Percentiles rank a stretch among this genome's conserved stretches.
Conservation (phyloP, 2,329 filamentous ascomycete genomes). For the Dactylellina cionopaga region DNA sequence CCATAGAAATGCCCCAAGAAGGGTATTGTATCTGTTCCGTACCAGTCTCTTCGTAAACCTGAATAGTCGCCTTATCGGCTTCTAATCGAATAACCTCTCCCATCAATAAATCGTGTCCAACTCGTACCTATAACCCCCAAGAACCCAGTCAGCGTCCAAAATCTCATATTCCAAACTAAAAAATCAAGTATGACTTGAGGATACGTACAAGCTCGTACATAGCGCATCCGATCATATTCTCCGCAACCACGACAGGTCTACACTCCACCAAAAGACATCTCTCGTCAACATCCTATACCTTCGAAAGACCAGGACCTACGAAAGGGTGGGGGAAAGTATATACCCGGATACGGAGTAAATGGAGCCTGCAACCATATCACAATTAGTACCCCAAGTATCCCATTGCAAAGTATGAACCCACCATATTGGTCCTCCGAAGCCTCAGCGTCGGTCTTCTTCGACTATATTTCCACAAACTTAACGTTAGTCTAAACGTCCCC, state of each 20-base stretch:
- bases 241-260: constrained; percentile 92
- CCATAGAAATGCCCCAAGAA: neutral
- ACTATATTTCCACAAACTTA: constrained; percentile 10
- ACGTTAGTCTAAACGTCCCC: too few species aligned
- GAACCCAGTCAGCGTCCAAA: neutral
- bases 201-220: constrained; percentile 94
- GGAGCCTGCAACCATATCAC: constrained; percentile 62
- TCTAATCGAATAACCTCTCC: constrained; percentile 99
- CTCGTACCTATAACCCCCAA: constrained; percentile 75
- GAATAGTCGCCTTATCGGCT: constrained; percentile 92
- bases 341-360: constrained; percentile 77
- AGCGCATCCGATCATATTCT: constrained; percentile 98
- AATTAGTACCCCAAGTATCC: constrained; percentile 1
- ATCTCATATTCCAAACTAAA: neutral
- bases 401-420: constrained; percentile 58
- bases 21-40: constrained; percentile 58
- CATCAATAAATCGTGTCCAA: constrained; percentile 89
- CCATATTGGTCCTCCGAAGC: constrained; percentile 69
- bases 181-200: neutral
- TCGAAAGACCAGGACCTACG: constrained; percentile 9
- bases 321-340: constrained; percentile 54
- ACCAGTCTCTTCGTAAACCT: constrained; percentile 99
- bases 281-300: constrained; percentile 21
- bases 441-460: constrained; percentile 61
- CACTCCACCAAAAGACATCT: constrained; percentile 33